Evolutionary conservation across 805 yeast genomes (phyloP).

Genomic region (Kazachstania viticola): DNA sequence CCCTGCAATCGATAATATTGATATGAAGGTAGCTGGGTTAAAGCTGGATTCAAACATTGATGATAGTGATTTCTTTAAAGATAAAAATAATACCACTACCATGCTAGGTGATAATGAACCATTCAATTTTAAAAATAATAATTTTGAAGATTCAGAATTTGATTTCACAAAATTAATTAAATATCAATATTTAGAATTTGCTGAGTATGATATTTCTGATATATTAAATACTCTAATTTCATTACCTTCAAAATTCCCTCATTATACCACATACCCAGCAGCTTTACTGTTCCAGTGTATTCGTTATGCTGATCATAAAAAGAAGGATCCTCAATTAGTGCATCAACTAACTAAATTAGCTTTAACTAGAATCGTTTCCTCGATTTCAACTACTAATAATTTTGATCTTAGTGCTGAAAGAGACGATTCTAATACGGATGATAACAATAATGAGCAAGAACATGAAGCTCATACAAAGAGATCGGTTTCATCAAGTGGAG

Average conservation of each 20-base stretch:
- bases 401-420: neutral
- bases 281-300: constrained; percentile 57
- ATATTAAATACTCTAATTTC: constrained; percentile 50
- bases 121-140: too few species aligned
- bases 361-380: constrained; percentile 47
- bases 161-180: constrained; percentile 45
- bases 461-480: neutral
- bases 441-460: neutral
- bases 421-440: neutral
- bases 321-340: constrained; percentile 40
- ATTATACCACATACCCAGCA: constrained; percentile 45
- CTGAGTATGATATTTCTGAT: constrained; percentile 61
- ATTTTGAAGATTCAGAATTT: constrained; percentile 24
- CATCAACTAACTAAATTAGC: constrained; percentile 50
- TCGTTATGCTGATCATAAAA: constrained; percentile 53
- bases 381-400: constrained; percentile 28
- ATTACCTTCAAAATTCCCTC: constrained; percentile 44
- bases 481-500: constrained; percentile 29
- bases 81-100: constrained; percentile 8
- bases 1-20: too few species aligned
- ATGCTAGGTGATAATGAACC: constrained; percentile 2
- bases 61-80: constrained; percentile 5
- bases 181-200: constrained; percentile 50
- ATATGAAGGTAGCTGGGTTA: constrained; percentile 32
- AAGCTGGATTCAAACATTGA: constrained; percentile 5